Percentiles rank a stretch among this genome's conserved stretches.
These are phyloP conservation scores for Macadamia tetraphylla DNA, from an alignment of 164 flowering plant genomes.

Conservation along the genomic window DNA sequence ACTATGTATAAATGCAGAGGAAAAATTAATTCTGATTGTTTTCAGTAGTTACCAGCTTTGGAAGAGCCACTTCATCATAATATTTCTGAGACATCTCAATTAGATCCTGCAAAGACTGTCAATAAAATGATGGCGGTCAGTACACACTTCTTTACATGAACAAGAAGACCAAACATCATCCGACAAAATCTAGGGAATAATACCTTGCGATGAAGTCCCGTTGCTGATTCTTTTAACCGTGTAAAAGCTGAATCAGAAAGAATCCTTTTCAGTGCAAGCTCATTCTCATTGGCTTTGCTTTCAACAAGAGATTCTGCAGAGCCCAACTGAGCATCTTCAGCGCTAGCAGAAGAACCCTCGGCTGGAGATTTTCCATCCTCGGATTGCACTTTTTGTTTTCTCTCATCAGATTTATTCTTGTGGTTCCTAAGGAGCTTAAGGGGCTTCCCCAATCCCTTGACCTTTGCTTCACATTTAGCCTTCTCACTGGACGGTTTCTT, in stretches of 20 bases:
- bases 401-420: slow-evolving; percentile 55
- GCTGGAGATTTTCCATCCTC: slow-evolving; percentile 30
- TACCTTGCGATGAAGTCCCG: slow-evolving; percentile 93
- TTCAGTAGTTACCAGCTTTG: slow-evolving; percentile 68
- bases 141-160: slow-evolving; percentile 5
- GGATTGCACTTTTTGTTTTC: slow-evolving; percentile 21
- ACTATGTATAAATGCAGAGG: neutral
- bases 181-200: slow-evolving; percentile 1
- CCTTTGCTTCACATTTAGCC: slow-evolving; percentile 71
- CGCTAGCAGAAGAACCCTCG: slow-evolving; percentile 27
- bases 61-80: slow-evolving; percentile 87
- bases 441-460: slow-evolving; percentile 90
- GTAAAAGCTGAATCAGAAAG: slow-evolving; percentile 71
- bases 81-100: slow-evolving; percentile 80
- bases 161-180: neutral
- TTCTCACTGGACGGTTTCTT: slow-evolving; percentile 68
- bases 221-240: slow-evolving; percentile 81
- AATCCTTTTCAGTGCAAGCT: slow-evolving; percentile 44
- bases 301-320: slow-evolving; percentile 36
- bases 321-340: slow-evolving; percentile 29
- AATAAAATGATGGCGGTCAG: slow-evolving; percentile 27
- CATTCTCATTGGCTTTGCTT: slow-evolving; percentile 42
- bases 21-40: neutral
- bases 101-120: slow-evolving; percentile 77
- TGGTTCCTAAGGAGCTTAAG: slow-evolving; percentile 63